These are phyloP conservation scores for Chrysopogon serrulatus DNA, from an alignment of 176 grass and related monocot species.

Conservation along the genomic window DNA sequence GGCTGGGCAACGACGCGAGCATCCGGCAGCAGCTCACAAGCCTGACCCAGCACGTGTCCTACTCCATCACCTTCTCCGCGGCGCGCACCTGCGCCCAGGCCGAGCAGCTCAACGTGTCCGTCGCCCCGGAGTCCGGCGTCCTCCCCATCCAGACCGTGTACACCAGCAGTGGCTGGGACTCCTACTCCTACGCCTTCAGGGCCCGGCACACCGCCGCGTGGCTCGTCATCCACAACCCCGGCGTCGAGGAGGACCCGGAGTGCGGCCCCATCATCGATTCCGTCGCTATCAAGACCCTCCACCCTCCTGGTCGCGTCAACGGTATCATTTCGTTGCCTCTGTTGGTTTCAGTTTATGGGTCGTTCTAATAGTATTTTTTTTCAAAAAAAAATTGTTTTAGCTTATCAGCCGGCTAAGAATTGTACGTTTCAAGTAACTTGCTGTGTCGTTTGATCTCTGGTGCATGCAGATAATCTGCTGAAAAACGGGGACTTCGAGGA, in stretches of 20 bases:
- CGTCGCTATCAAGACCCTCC: conserved; percentile 34
- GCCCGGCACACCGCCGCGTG: conserved; percentile 16
- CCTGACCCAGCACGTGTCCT: conserved; percentile 9
- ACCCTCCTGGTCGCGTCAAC: neutral
- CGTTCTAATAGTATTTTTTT: no score
- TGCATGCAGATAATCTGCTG: conserved; percentile 20
- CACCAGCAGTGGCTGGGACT: conserved; percentile 54
- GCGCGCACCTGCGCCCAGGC: conserved; percentile 52
- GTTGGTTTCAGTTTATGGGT: no score
- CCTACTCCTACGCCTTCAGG: conserved; percentile 51
- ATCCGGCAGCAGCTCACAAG: conserved; percentile 32
- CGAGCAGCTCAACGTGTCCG: conserved; percentile 49
- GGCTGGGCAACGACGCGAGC: conserved; percentile 43
- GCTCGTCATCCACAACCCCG: conserved; percentile 46
- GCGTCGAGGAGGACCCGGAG: conserved; percentile 38
- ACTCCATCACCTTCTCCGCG: conserved; percentile 69
- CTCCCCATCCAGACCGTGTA: conserved; percentile 59
- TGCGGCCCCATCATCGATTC: conserved; percentile 54
- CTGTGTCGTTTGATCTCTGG: neutral
- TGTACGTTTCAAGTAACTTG: neutral
- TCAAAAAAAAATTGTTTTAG: no score
- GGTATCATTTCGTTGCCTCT: conserved; percentile 22
- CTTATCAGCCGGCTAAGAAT: no score
- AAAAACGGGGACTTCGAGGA: conserved; percentile 66
- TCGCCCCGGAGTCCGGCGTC: conserved; percentile 18